phyloP scores from a whole-genome alignment of 805 yeast genomes.

The Hanseniaspora nectarophila region DNA sequence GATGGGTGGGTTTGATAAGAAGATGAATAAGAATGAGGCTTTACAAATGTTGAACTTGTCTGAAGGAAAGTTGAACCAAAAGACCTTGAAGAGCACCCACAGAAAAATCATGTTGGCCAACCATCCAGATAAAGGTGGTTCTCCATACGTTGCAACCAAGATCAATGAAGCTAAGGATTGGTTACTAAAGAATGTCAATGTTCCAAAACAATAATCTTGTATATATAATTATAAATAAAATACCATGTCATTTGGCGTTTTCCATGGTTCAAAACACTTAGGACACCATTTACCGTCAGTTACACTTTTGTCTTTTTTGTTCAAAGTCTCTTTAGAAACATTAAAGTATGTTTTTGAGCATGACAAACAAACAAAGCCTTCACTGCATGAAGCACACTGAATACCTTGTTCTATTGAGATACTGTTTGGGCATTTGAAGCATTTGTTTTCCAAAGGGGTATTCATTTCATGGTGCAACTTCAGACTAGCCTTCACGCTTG shows the following conservation, averaged over 20 bases:
- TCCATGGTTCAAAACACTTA: slow-evolving; percentile 8
- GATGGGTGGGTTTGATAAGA: slow-evolving; percentile 85
- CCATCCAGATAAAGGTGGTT: slow-evolving; percentile 93
- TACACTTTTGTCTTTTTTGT: neutral
- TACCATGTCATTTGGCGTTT: neutral
- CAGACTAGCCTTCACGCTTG: neutral
- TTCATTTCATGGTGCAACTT: slow-evolving; percentile 1
- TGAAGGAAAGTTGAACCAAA: slow-evolving; percentile 50
- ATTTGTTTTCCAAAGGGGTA: neutral
- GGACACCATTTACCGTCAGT: slow-evolving; percentile 13
- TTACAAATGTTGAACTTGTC: slow-evolving; percentile 66
- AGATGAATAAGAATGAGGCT: slow-evolving; percentile 84
- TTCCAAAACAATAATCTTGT: slow-evolving; percentile 10
- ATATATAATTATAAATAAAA: slow-evolving; percentile 7
- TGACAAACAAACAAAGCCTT: neutral
- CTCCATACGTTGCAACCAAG: slow-evolving; percentile 78
- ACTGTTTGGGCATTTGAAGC: neutral
- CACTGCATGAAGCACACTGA: slow-evolving; percentile 1
- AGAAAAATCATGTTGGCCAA: slow-evolving; percentile 75
- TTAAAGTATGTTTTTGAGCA: neutral
- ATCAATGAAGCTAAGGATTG: slow-evolving; percentile 79
- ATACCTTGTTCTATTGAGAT: neutral
- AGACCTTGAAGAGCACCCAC: slow-evolving; percentile 66
- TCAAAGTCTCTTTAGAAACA: neutral
- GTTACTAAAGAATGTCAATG: slow-evolving; percentile 24